These are phyloP conservation scores for Xylaria venustula DNA, from an alignment of 495 filamentous ascomycete genomes.

Conservation along the genomic window DNA sequence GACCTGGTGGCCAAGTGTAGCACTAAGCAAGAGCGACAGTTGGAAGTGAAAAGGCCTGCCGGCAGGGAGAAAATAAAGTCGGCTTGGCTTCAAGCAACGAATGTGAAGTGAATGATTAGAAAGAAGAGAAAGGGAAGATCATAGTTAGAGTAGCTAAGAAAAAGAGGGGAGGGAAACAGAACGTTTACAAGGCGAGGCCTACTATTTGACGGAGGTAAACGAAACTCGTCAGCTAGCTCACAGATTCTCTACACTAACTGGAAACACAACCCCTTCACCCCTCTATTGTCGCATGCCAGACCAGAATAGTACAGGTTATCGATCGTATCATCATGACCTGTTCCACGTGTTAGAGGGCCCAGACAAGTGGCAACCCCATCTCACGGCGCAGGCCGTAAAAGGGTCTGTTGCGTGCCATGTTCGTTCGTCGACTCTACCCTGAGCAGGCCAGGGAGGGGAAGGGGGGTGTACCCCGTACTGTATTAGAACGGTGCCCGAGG, in stretches of 20 bases:
- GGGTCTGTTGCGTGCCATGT: background rate
- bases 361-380: background rate
- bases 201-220: slow-evolving; percentile 2
- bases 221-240: background rate
- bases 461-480: background rate
- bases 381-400: slow-evolving; percentile 1
- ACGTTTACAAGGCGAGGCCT: background rate
- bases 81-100: slow-evolving; percentile 6
- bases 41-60: slow-evolving; percentile 2
- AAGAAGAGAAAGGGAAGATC: slow-evolving; percentile 7
- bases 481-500: background rate
- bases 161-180: background rate
- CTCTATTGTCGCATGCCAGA: background rate
- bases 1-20: slow-evolving; percentile 4
- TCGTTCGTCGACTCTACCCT: slow-evolving; percentile 1
- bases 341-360: slow-evolving; percentile 2
- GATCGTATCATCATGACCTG: background rate
- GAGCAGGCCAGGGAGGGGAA: background rate
- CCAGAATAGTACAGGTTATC: background rate
- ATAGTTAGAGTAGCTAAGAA: slow-evolving; percentile 1
- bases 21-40: background rate
- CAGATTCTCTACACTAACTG: background rate
- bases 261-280: background rate
- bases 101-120: background rate
- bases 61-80: slow-evolving; percentile 20